phyloP scores from a whole-genome alignment of 129 eudicot genomes.

The Flaveria ramosissima region DNA sequence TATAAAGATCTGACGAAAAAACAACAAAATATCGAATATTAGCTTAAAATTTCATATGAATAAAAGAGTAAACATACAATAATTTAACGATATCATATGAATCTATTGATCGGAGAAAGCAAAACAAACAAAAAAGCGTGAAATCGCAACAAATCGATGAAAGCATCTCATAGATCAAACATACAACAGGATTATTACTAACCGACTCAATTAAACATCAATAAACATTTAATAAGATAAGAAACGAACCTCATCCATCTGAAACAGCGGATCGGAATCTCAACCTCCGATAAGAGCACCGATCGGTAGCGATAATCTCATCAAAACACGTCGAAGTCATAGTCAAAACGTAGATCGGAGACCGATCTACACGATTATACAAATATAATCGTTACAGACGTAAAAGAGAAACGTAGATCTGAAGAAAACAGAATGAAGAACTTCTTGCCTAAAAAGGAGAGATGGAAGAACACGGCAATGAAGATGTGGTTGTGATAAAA shows the following conservation, averaged over 20 bases:
- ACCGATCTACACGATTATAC: conserved; percentile 36
- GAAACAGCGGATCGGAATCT: background rate
- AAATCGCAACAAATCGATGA: background rate
- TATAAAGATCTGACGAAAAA: background rate
- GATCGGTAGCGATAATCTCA: background rate
- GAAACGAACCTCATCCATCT: conserved; percentile 24
- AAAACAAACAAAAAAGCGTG: background rate
- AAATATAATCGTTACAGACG: background rate
- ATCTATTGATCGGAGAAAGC: background rate
- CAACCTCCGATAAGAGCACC: background rate
- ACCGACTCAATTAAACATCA: too few species aligned
- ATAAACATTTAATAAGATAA: background rate
- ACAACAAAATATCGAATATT: background rate
- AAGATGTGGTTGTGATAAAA: background rate
- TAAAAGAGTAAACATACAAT: too few species aligned
- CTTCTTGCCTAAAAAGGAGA: background rate
- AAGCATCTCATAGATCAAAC: background rate
- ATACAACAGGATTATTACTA: too few species aligned
- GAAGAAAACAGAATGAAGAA: background rate
- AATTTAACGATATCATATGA: too few species aligned
- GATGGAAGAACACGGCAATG: conserved; percentile 18
- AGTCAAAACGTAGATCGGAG: conserved; percentile 48
- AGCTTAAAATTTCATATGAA: too few species aligned
- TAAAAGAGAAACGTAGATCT: background rate
- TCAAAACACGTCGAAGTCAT: conserved; percentile 21